phyloP scores from a whole-genome alignment of 805 yeast genomes.

The Ogataea allantospora region DNA sequence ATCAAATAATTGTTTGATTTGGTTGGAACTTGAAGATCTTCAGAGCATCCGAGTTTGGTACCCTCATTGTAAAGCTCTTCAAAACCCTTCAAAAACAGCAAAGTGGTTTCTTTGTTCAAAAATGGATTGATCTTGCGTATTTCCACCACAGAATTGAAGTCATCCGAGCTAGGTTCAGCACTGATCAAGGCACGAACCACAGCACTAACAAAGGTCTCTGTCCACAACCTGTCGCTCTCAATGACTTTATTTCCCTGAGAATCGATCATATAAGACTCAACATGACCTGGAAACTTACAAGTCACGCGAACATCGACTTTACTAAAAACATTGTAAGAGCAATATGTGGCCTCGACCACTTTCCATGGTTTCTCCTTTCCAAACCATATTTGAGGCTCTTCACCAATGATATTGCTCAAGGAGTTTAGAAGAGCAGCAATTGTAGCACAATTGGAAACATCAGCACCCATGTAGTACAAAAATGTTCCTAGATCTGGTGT shows the following conservation, averaged over 20 bases:
- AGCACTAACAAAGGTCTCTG: constrained; percentile 65
- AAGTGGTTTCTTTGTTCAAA: constrained; percentile 44
- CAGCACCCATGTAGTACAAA: constrained; percentile 72
- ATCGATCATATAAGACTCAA: constrained; percentile 52
- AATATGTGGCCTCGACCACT: constrained; percentile 69
- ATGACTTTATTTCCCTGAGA: constrained; percentile 51
- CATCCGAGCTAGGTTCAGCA: constrained; percentile 69
- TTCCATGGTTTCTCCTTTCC: constrained; percentile 69
- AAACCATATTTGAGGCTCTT: constrained; percentile 73
- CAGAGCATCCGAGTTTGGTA: constrained; percentile 57
- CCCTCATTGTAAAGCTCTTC: constrained; percentile 68
- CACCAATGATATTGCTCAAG: constrained; percentile 60
- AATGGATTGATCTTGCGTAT: constrained; percentile 83
- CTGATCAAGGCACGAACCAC: constrained; percentile 71
- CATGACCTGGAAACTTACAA: constrained; percentile 74
- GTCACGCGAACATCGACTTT: constrained; percentile 68
- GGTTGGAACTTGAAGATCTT: constrained; percentile 69
- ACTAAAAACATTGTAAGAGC: constrained; percentile 60
- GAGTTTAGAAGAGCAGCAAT: constrained; percentile 74
- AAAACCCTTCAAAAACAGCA: constrained; percentile 59
- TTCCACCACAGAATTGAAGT: constrained; percentile 69
- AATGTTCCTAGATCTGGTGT: constrained; percentile 65
- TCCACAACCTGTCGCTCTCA: constrained; percentile 53
- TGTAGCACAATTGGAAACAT: constrained; percentile 72
- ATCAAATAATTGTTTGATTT: constrained; percentile 65